Conservation (phyloP, 345 rosid species). For the Barbarea vulgaris region DNA sequence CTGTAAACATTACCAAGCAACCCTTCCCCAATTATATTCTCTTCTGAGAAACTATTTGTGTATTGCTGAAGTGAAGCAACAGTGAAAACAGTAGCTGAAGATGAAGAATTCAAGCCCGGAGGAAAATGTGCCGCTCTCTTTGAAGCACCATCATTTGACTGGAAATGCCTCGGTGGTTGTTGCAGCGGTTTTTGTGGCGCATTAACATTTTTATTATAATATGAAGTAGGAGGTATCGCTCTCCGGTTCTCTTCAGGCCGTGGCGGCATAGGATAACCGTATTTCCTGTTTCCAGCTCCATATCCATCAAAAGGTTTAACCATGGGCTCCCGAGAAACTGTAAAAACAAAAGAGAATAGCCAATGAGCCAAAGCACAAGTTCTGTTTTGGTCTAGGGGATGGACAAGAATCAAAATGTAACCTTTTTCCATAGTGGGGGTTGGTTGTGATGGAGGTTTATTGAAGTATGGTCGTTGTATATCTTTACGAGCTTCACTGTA, state of each 20-base stretch:
- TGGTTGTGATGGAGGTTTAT: conserved; percentile 45
- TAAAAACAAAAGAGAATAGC: conserved; percentile 18
- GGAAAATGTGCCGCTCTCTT: conserved; percentile 49
- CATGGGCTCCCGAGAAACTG: conserved; percentile 54
- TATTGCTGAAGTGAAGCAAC: conserved; percentile 85
- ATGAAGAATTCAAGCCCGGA: conserved; percentile 38
- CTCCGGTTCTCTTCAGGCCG: conserved; percentile 43
- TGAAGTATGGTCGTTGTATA: conserved; percentile 40
- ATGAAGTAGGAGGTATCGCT: conserved; percentile 42
- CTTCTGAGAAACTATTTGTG: conserved; percentile 75
- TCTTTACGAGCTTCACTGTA: conserved; percentile 29
- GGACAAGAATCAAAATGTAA: conserved; percentile 35
- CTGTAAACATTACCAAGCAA: conserved; percentile 67
- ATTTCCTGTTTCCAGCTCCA: conserved; percentile 46
- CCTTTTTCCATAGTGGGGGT: conserved; percentile 51
- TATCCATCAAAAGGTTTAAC: conserved; percentile 47
- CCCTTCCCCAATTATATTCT: conserved; percentile 80
- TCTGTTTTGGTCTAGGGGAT: neutral
- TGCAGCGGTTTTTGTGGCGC: conserved; percentile 47
- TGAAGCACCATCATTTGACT: conserved; percentile 45
- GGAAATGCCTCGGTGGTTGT: conserved; percentile 47
- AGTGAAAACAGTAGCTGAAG: conserved; percentile 56
- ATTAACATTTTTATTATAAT: conserved; percentile 36
- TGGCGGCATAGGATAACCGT: conserved; percentile 38
- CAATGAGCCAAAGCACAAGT: conserved; percentile 22